Conservation (phyloP, 768 basidiomycete genomes). For the Xanthoconium stramineum region DNA sequence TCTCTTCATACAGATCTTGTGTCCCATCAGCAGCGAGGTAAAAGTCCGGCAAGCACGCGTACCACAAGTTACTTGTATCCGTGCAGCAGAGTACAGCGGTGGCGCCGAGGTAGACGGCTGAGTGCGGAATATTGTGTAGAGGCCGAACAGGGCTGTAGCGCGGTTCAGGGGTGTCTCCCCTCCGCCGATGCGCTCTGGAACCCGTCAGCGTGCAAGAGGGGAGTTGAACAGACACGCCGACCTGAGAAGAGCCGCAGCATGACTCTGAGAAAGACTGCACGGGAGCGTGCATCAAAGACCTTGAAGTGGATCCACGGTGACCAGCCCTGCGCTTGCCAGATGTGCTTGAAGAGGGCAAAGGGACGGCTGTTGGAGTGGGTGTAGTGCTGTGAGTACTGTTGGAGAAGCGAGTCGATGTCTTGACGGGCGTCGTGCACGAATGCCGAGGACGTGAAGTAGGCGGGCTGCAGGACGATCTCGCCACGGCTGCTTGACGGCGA, state of each 20-base stretch:
- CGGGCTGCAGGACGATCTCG: constrained; percentile 63
- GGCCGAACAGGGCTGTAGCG: constrained; percentile 59
- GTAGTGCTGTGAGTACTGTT: constrained; percentile 52
- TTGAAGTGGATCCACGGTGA: constrained; percentile 65
- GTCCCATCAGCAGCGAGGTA: constrained; percentile 3
- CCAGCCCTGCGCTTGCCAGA: constrained; percentile 73
- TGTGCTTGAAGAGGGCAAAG: constrained; percentile 65
- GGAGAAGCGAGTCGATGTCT: constrained; percentile 56
- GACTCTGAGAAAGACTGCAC: constrained; percentile 59
- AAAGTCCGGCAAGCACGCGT: constrained; percentile 5
- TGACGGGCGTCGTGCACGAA: constrained; percentile 63
- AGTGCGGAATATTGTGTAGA: constrained; percentile 67
- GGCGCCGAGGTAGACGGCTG: constrained; percentile 60
- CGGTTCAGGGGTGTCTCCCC: constrained; percentile 53
- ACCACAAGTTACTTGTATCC: constrained; percentile 64
- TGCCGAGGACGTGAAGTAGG: constrained; percentile 75
- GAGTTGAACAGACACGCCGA: constrained; percentile 28
- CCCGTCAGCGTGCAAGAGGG: neutral
- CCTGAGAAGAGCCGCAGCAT: constrained; percentile 66
- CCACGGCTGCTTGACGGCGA: constrained; percentile 60
- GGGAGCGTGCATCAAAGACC: constrained; percentile 63
- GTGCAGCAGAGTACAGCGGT: constrained; percentile 44
- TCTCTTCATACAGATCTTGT: constrained; percentile 54
- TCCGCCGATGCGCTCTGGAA: constrained; percentile 50
- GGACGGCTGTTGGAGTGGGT: constrained; percentile 37